Percentiles rank a stretch among this genome's conserved stretches.
Conservation (phyloP, 78 protist species). For the Dictyostelium brefeldianum region DNA sequence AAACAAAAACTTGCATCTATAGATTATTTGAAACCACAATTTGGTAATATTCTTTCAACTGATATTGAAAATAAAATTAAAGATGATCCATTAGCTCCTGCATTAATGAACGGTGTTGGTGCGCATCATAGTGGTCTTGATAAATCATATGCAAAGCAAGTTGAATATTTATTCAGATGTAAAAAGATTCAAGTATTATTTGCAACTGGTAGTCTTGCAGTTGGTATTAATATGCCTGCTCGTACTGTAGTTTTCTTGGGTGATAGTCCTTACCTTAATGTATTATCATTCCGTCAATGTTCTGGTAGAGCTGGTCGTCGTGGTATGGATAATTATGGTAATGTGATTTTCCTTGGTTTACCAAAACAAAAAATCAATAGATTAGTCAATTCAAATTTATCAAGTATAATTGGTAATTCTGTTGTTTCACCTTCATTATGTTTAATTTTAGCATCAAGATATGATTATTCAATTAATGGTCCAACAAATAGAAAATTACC, state of each 20-base stretch:
- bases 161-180: conserved; percentile 58
- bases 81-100: conserved; percentile 17
- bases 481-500: not conserved
- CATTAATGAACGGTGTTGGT: conserved; percentile 45
- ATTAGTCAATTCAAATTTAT: conserved; percentile 38
- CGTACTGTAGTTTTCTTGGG: conserved; percentile 88
- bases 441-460: conserved; percentile 1
- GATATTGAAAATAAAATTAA: conserved; percentile 24
- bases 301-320: conserved; percentile 97
- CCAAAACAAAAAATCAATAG: not conserved
- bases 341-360: conserved; percentile 85
- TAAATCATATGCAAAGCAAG: conserved; percentile 35
- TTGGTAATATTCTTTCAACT: not conserved
- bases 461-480: conserved; percentile 14
- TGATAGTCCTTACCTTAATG: conserved; percentile 77
- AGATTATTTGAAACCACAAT: conserved; percentile 22
- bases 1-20: not conserved
- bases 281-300: conserved; percentile 91
- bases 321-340: conserved; percentile 90
- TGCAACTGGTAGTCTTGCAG: conserved; percentile 90
- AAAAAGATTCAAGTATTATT: conserved; percentile 72
- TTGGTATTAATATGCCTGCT: conserved; percentile 95
- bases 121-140: conserved; percentile 61
- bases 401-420: conserved; percentile 39
- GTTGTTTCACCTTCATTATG: conserved; percentile 25